A percentile compares a stretch with the other conserved stretches of the same genome.
Conservation (phyloP, 116 monocot species). For the Phalaenopsis hybrid region DNA sequence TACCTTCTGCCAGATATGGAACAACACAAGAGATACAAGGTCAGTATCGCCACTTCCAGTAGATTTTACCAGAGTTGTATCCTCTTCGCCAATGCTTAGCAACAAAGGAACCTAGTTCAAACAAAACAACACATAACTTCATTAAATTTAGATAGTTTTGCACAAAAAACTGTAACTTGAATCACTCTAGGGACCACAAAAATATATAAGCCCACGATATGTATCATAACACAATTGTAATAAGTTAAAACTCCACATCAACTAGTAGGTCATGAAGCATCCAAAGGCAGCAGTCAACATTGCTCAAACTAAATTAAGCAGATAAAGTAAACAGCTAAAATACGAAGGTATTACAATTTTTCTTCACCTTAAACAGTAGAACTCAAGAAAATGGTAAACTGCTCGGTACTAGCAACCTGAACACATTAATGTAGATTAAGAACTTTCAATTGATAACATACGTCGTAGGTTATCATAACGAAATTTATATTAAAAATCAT, state of each 20-base stretch:
- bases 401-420: neutral
- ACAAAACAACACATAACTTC: conserved; percentile 6
- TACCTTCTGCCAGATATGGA: conserved; percentile 97
- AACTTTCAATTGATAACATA: neutral
- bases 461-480: neutral
- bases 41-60: conserved; percentile 98
- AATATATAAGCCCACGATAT: neutral
- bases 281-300: neutral
- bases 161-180: neutral
- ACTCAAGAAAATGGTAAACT: neutral
- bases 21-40: conserved; percentile 89
- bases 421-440: neutral
- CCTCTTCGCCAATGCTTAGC: conserved; percentile 91
- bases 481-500: neutral
- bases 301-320: neutral
- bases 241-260: conserved; percentile 1
- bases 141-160: neutral
- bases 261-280: neutral
- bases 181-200: neutral
- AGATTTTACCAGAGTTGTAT: conserved; percentile 69
- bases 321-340: neutral
- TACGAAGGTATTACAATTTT: neutral
- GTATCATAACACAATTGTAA: neutral
- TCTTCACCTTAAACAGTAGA: neutral
- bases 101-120: conserved; percentile 76